Percentiles rank a stretch among this genome's conserved stretches.
Conservation (phyloP, 148 eudicot species). For the Persicaria tinctoria region DNA sequence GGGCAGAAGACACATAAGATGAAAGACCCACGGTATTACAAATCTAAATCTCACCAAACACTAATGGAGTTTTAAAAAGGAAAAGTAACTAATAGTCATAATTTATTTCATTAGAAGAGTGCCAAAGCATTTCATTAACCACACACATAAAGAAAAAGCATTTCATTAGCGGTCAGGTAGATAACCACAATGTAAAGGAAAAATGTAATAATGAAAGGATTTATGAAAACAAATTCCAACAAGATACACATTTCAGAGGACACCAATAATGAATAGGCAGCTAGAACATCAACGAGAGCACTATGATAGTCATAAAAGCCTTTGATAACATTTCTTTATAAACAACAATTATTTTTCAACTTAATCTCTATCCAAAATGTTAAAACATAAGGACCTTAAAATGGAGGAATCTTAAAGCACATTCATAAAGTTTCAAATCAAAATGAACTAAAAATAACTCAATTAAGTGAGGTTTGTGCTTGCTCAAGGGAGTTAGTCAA, state of each 20-base stretch:
- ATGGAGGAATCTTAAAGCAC: background rate
- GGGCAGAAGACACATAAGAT: no score
- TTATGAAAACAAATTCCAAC: background rate
- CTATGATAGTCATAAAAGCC: background rate
- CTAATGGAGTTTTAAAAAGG: no score
- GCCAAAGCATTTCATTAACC: no score
- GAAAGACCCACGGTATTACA: no score
- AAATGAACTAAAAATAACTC: background rate
- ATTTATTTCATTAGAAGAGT: no score
- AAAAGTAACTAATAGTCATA: no score
- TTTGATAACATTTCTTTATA: background rate
- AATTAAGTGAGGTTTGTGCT: background rate
- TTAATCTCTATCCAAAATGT: background rate
- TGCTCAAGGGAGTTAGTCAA: background rate
- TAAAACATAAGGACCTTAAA: background rate
- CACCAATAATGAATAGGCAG: background rate
- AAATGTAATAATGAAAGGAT: background rate
- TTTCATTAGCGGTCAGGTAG: no score
- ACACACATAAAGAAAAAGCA: no score
- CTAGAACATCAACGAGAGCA: background rate
- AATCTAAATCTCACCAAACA: no score
- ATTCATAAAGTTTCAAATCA: background rate
- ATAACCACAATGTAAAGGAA: background rate
- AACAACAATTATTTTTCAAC: background rate
- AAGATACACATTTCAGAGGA: background rate